These are phyloP conservation scores for Ophiognomonia clavigignenti-juglandacearum DNA, from an alignment of 2,329 filamentous ascomycete species.

Conservation along the genomic window DNA sequence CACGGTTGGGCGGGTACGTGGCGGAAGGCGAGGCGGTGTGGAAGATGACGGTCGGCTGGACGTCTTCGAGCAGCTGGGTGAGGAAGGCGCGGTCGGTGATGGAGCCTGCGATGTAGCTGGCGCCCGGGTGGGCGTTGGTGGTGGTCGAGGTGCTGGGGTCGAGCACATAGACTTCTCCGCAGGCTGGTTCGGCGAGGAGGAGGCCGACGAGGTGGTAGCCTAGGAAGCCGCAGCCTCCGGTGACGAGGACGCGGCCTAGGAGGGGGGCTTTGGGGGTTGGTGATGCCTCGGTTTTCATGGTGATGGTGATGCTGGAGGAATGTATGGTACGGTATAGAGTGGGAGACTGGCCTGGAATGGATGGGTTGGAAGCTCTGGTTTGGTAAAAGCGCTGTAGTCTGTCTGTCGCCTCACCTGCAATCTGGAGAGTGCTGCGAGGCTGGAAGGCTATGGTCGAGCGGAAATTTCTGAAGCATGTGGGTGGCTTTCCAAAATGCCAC, in stretches of 20 bases:
- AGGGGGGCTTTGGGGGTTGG: not conserved
- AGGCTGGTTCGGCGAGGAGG: constrained; percentile 20
- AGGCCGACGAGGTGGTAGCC: constrained; percentile 27
- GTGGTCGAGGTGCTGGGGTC: constrained; percentile 22
- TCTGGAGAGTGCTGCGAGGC: too few species aligned
- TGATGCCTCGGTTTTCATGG: too few species aligned
- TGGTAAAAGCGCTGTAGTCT: too few species aligned
- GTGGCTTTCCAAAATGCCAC: too few species aligned
- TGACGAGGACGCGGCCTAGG: constrained; percentile 21
- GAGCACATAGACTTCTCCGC: constrained; percentile 23
- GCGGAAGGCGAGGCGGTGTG: constrained; percentile 27
- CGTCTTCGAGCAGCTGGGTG: constrained; percentile 17
- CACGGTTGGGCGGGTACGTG: constrained; percentile 17
- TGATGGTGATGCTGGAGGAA: not conserved
- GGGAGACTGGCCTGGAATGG: too few species aligned
- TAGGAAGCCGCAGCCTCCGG: constrained; percentile 30
- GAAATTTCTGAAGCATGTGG: too few species aligned
- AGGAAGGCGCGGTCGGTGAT: constrained; percentile 22
- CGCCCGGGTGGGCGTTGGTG: constrained; percentile 21
- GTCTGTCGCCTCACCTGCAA: too few species aligned
- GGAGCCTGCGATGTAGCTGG: constrained; percentile 22
- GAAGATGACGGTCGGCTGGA: constrained; percentile 26
- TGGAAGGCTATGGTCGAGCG: too few species aligned
- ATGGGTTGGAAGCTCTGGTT: too few species aligned
- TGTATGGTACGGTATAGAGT: too few species aligned